A percentile compares a stretch with the other conserved stretches of the same genome.
These are phyloP conservation scores for Aspergillus sp. DNA, from an alignment of 2,329 filamentous ascomycete species.

Conservation along the genomic window DNA sequence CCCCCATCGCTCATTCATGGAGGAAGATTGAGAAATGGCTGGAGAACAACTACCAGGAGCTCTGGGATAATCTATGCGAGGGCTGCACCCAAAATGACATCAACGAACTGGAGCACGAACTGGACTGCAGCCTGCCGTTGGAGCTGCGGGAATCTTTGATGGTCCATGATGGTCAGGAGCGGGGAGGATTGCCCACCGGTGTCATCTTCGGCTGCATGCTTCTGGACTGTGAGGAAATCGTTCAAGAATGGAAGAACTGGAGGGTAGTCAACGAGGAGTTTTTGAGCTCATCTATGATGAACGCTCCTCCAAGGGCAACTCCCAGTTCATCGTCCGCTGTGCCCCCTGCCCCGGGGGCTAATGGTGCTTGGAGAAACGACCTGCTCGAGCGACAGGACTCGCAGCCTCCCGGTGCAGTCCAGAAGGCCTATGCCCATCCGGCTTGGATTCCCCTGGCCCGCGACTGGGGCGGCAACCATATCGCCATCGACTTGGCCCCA, in stretches of 20 bases:
- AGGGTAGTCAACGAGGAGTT: slow-evolving; percentile 89
- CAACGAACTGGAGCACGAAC: slow-evolving; percentile 93
- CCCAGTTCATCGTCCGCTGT: slow-evolving; percentile 62
- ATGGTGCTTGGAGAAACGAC: slow-evolving; percentile 78
- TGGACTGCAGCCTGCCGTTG: slow-evolving; percentile 90
- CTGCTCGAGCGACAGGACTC: slow-evolving; percentile 82
- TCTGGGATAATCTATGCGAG: slow-evolving; percentile 90
- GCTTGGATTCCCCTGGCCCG: slow-evolving; percentile 95
- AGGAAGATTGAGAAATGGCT: slow-evolving; percentile 90
- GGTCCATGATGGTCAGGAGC: slow-evolving; percentile 95
- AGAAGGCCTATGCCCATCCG: slow-evolving; percentile 90
- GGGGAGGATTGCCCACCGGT: slow-evolving; percentile 85
- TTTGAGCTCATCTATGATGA: slow-evolving; percentile 59
- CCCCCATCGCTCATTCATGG: slow-evolving; percentile 88
- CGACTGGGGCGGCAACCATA: slow-evolving; percentile 98
- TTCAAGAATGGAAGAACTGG: slow-evolving; percentile 98
- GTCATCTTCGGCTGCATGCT: slow-evolving; percentile 94
- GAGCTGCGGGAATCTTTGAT: slow-evolving; percentile 91
- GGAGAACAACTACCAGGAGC: slow-evolving; percentile 91
- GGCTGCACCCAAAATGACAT: slow-evolving; percentile 91
- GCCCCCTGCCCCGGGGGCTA: slow-evolving; percentile 57
- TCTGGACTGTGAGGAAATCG: slow-evolving; percentile 95
- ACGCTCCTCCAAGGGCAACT: slow-evolving; percentile 71
- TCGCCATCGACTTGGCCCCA: slow-evolving; percentile 89
- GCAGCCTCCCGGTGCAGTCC: slow-evolving; percentile 80